A percentile compares a stretch with the other conserved stretches of the same genome.
Conservation (phyloP, 768 basidiomycete species). For the Pleurotus citrinopileatus region DNA sequence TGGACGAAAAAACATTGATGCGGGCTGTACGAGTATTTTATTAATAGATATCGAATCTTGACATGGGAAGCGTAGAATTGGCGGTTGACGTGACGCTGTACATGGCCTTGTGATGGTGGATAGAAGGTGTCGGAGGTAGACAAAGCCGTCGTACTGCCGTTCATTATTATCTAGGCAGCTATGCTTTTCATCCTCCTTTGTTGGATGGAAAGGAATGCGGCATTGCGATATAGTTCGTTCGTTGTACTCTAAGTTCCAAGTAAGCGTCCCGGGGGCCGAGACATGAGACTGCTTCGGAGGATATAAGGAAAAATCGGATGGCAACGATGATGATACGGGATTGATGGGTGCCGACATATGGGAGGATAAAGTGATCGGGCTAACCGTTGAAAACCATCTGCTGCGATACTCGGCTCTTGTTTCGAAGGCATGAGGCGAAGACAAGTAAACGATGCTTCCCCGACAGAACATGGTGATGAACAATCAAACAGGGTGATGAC, state of each 20-base stretch:
- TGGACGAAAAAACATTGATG: not conserved
- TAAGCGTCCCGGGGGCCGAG: too few species aligned
- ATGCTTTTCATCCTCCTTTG: not conserved
- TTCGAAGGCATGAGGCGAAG: too few species aligned
- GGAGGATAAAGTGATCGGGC: not conserved
- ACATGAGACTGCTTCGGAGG: not conserved
- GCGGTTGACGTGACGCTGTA: too few species aligned
- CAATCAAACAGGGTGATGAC: too few species aligned
- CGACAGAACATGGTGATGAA: too few species aligned
- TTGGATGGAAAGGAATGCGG: not conserved
- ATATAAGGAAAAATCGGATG: not conserved
- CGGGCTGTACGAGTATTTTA: not conserved
- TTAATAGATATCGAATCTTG: not conserved
- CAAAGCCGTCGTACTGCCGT: not conserved
- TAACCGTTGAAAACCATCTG: not conserved
- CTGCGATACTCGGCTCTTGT: not conserved
- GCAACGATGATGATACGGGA: not conserved
- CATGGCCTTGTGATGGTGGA: not conserved
- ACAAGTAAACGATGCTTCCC: too few species aligned
- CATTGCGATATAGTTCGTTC: not conserved
- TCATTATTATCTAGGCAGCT: not conserved
- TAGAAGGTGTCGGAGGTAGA: not conserved
- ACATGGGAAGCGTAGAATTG: not conserved
- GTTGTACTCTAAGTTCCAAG: too few species aligned
- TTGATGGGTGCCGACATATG: not conserved